These are phyloP conservation scores for Saccharomycopsis malanga DNA, from an alignment of 805 yeast genomes.

Conservation along the genomic window DNA sequence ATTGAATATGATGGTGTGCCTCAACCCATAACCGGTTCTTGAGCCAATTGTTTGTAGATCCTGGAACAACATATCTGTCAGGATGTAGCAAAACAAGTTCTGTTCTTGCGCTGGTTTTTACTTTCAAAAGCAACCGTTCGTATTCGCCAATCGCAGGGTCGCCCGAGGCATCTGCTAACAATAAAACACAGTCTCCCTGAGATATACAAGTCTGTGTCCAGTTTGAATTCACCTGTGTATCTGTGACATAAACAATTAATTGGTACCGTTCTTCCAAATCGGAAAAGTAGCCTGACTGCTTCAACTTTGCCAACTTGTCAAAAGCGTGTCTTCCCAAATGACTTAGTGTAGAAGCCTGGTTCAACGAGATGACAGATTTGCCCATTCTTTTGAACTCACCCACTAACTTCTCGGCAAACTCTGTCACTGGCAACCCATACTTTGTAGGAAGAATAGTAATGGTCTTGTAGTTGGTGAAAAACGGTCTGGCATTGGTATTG, in stretches of 20 bases:
- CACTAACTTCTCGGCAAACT: conserved; percentile 70
- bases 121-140: conserved; percentile 66
- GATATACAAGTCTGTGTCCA: conserved; percentile 93
- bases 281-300: conserved; percentile 82
- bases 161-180: conserved; percentile 77
- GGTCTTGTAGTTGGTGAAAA: conserved; percentile 53
- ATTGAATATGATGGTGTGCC: conserved; percentile 86
- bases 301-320: conserved; percentile 77
- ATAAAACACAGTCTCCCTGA: conserved; percentile 90
- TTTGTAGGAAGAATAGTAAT: conserved; percentile 78
- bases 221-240: conserved; percentile 69
- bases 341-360: conserved; percentile 70
- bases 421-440: conserved; percentile 75
- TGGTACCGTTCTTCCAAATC: conserved; percentile 86
- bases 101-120: conserved; percentile 78
- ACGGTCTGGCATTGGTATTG: conserved; percentile 23
- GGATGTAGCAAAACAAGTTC: conserved; percentile 82
- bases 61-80: conserved; percentile 76
- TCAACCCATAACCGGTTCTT: conserved; percentile 85
- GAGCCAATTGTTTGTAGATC: conserved; percentile 79
- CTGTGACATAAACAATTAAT: conserved; percentile 85
- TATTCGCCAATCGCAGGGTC: conserved; percentile 77
- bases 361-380: conserved; percentile 66
- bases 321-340: conserved; percentile 91
- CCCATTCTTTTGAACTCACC: conserved; percentile 69